Evolutionary conservation across 2,329 filamentous ascomycete genomes (phyloP).

Genomic region (Apiospora aurea): DNA sequence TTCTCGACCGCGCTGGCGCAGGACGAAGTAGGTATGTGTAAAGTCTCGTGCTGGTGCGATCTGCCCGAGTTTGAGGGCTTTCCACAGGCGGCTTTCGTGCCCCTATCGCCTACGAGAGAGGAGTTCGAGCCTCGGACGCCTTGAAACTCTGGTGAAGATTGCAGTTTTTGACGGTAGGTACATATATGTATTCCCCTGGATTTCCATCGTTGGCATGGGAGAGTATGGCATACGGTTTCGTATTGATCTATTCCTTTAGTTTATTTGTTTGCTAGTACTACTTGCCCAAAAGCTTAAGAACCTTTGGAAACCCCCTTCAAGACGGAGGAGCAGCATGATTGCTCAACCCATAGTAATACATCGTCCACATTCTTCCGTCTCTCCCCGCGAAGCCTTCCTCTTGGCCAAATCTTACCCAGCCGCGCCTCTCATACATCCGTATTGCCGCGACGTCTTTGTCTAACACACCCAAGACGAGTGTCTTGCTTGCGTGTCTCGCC

Average conservation of each 20-base stretch:
- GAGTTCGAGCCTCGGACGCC: background rate
- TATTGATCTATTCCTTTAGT: background rate
- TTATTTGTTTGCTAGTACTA: no score
- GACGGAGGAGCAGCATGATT: background rate
- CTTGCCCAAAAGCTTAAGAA: no score
- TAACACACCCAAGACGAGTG: conserved; percentile 20
- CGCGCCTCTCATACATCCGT: conserved; percentile 18
- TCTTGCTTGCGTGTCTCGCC: background rate
- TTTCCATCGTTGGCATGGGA: background rate
- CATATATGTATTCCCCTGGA: background rate
- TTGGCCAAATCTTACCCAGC: conserved; percentile 14
- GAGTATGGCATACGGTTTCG: background rate
- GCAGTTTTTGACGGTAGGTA: background rate
- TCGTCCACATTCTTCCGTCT: conserved; percentile 1
- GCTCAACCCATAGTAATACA: conserved; percentile 1
- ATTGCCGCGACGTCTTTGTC: conserved; percentile 22
- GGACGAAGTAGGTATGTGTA: conserved; percentile 6
- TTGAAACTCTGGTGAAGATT: background rate
- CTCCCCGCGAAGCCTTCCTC: conserved; percentile 6
- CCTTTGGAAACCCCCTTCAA: background rate
- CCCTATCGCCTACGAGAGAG: background rate
- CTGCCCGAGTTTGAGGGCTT: background rate
- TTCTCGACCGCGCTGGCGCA: conserved; percentile 15
- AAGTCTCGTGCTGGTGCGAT: conserved; percentile 9
- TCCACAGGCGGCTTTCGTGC: conserved; percentile 3